Base-by-base conservation (phyloP, 2,329 filamentous ascomycete genomes). In the Colletotrichum sp. region DNA sequence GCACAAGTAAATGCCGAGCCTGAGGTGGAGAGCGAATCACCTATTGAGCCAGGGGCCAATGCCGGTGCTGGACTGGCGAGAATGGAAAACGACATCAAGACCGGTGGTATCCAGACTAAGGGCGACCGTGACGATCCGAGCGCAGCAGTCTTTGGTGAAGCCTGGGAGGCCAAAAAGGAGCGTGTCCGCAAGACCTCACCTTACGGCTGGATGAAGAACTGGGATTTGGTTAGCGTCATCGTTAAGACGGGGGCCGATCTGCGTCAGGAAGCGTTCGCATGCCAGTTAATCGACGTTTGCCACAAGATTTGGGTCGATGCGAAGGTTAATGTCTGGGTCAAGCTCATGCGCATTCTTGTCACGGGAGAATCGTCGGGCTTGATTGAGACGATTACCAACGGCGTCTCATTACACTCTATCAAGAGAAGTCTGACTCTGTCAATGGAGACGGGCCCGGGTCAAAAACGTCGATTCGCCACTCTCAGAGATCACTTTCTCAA, bases 51-150 rank as follows among this genome's bases (percentile, higher is more conserved):
- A 18, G 86, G 85, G 30, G 88, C 93, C 75, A 95, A 94, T 79
- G 89, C 92, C 16, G 94, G 92, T 74, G 94, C 94, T 12, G 95
- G 95, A 74, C 92, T 94, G 69, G 95, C 95, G 71, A 91, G 95
- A 73, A 97, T 97, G 95, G 95, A 97, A 83, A 97, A 97, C 82
- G 95, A 97, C 82, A 91, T 95, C 84, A 96, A 96, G 86, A 97
- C 95, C 16, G 95, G 94, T 78, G 95, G 95, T 71, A 92, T 97
- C 16, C 93, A 95, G 81, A 91, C 94, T 68, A 94, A 95, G 81
- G 94, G 94, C 39, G 95, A 97, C 83, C 92, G 95, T 48, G 95
- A 97, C 81, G 95, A 97, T 82, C 95, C 95, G 57, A 96, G 94
- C 80, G 95, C 95, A 44, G 95, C 95, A 12, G 95, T 95, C 7